Conservation (phyloP, 2,329 filamentous ascomycete genomes). For the Dichotomopilus funicola region DNA sequence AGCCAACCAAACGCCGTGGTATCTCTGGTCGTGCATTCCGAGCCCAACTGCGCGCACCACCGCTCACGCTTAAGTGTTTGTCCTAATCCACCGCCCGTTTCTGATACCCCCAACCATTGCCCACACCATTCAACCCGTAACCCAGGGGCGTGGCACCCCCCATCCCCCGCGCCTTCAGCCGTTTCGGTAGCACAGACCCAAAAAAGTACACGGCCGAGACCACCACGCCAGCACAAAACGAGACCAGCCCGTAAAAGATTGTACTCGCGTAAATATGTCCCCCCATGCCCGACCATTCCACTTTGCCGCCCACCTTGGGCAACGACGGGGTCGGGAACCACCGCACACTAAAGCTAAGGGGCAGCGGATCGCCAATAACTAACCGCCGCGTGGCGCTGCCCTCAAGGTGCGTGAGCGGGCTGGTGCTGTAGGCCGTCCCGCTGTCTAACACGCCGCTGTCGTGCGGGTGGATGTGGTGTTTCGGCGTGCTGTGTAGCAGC, state of each 20-base stretch:
- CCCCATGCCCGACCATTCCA: conserved; percentile 60
- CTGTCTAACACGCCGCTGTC: conserved; percentile 78
- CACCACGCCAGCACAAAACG: conserved; percentile 50
- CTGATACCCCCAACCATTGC: conserved; percentile 55
- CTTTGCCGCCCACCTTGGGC: conserved; percentile 58
- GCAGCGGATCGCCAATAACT: conserved; percentile 80
- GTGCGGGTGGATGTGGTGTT: conserved; percentile 55
- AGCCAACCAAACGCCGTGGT: conserved; percentile 8
- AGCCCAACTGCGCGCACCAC: neutral
- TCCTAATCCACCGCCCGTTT: conserved; percentile 44
- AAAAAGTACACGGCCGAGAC: conserved; percentile 54
- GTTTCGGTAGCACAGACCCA: conserved; percentile 50
- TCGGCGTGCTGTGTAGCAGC: conserved; percentile 64
- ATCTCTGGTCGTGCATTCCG: conserved; percentile 5
- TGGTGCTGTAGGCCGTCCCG: conserved; percentile 79
- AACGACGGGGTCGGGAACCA: conserved; percentile 77
- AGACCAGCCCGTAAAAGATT: conserved; percentile 54
- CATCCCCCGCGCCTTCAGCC: conserved; percentile 44
- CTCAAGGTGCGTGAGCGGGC: conserved; percentile 56
- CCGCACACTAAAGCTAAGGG: conserved; percentile 70
- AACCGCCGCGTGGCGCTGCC: conserved; percentile 55
- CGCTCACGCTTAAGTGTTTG: no score
- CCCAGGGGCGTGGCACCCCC: conserved; percentile 54
- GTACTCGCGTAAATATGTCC: conserved; percentile 59
- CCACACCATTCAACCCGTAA: conserved; percentile 45